phyloP scores from a whole-genome alignment of 345 rosid species.

The Arabidopsis arenosa region DNA sequence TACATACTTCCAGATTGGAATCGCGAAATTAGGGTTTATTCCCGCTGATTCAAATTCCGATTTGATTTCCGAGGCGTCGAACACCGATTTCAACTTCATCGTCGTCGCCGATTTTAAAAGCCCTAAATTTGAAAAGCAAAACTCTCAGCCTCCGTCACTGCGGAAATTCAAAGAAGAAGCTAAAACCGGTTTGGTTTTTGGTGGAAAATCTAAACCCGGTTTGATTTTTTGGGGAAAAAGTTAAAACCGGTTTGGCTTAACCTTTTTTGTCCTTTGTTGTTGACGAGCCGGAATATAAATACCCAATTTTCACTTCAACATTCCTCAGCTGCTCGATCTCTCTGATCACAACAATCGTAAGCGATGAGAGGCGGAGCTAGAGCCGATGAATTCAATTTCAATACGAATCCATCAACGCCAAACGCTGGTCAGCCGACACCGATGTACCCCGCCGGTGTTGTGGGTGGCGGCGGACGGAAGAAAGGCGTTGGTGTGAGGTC shows the following conservation, averaged over 20 bases:
- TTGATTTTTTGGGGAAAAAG: neutral
- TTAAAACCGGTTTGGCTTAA: slow-evolving; percentile 4
- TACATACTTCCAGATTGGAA: slow-evolving; percentile 84
- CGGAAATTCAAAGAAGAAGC: slow-evolving; percentile 5
- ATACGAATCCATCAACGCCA: slow-evolving; percentile 46
- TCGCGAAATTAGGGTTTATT: slow-evolving; percentile 62
- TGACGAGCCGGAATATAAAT: neutral
- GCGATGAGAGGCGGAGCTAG: slow-evolving; percentile 50
- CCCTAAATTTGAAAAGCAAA: slow-evolving; percentile 24
- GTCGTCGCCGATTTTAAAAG: slow-evolving; percentile 24
- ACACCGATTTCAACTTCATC: slow-evolving; percentile 62
- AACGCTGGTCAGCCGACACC: slow-evolving; percentile 41
- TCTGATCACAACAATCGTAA: slow-evolving; percentile 19
- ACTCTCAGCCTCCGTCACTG: slow-evolving; percentile 16
- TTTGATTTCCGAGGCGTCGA: slow-evolving; percentile 66
- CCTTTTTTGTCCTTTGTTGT: neutral
- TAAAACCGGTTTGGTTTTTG: slow-evolving; percentile 10
- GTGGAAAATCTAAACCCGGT: slow-evolving; percentile 1
- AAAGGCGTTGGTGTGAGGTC: slow-evolving; percentile 69
- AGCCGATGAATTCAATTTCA: slow-evolving; percentile 50
- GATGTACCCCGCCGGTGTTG: slow-evolving; percentile 26
- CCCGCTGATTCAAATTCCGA: slow-evolving; percentile 65
- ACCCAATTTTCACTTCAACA: neutral
- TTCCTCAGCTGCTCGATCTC: neutral
- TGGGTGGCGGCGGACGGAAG: slow-evolving; percentile 52